A percentile compares a stretch with the other conserved stretches of the same genome.
These are phyloP conservation scores for Glaciozyma antarctica DNA, from an alignment of 768 basidiomycete genomes.

Conservation along the genomic window DNA sequence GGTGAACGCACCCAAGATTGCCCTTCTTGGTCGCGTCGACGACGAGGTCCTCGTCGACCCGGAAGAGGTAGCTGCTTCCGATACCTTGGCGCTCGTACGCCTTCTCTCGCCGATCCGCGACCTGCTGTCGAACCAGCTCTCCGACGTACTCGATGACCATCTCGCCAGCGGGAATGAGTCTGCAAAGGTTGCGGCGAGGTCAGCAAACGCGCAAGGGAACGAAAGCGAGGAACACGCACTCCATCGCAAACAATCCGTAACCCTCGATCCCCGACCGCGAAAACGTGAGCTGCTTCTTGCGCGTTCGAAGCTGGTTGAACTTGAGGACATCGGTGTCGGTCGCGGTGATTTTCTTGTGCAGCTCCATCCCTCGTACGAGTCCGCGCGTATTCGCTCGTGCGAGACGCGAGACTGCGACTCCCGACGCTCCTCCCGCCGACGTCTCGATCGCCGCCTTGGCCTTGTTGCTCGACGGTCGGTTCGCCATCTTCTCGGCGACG, in stretches of 20 bases:
- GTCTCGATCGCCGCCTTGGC: conserved; percentile 43
- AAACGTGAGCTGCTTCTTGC: conserved; percentile 92
- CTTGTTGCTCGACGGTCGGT: conserved; percentile 64
- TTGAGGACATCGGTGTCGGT: conserved; percentile 63
- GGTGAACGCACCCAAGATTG: conserved; percentile 73
- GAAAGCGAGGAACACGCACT: conserved; percentile 43
- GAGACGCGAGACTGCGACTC: conserved; percentile 49
- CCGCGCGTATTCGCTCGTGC: conserved; percentile 87
- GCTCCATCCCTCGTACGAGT: conserved; percentile 83
- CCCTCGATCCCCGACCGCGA: conserved; percentile 88
- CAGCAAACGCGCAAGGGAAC: background rate
- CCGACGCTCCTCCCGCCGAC: conserved; percentile 60
- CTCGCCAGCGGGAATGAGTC: conserved; percentile 68
- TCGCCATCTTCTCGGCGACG: conserved; percentile 31
- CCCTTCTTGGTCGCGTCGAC: conserved; percentile 99
- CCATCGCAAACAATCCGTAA: conserved; percentile 97
- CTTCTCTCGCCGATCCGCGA: conserved; percentile 91
- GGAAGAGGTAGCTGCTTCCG: conserved; percentile 92
- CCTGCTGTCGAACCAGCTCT: conserved; percentile 73
- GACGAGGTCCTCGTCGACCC: conserved; percentile 94
- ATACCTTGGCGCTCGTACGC: conserved; percentile 94
- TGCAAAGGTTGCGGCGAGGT: background rate
- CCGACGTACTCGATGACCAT: conserved; percentile 99
- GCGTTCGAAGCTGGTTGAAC: conserved; percentile 94
- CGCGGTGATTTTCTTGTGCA: conserved; percentile 61